phyloP scores from a whole-genome alignment of 495 filamentous ascomycete genomes.

The Ramalina peruviana region DNA sequence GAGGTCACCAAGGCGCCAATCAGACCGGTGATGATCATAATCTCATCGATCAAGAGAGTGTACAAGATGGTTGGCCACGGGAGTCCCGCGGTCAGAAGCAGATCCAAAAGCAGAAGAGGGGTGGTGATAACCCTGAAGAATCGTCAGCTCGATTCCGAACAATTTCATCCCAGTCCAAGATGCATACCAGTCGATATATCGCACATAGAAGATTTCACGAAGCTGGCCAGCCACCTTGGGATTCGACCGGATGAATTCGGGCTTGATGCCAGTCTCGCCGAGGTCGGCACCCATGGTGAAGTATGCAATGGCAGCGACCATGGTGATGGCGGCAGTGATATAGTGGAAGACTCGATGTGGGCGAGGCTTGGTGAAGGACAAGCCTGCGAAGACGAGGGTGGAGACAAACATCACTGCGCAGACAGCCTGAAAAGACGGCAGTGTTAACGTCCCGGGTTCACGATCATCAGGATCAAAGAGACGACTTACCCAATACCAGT shows the following conservation, averaged over 20 bases:
- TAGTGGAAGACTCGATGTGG: constrained; percentile 55
- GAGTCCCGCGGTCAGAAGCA: constrained; percentile 49
- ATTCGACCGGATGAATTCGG: constrained; percentile 35
- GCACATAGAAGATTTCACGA: constrained; percentile 57
- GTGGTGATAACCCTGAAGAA: constrained; percentile 27
- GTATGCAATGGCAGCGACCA: constrained; percentile 51
- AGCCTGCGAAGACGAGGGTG: constrained; percentile 28
- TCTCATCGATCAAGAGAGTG: constrained; percentile 43
- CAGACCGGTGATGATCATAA: constrained; percentile 52
- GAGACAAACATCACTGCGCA: constrained; percentile 27
- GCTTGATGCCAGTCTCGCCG: constrained; percentile 46
- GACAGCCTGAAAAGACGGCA: constrained; percentile 15
- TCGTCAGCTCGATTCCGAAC: not conserved
- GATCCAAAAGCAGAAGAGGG: constrained; percentile 40
- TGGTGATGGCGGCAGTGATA: constrained; percentile 43
- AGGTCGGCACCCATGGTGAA: constrained; percentile 57
- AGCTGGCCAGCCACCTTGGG: constrained; percentile 28
- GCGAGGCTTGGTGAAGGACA: constrained; percentile 36
- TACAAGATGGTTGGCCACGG: constrained; percentile 51
- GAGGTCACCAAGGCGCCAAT: constrained; percentile 44
- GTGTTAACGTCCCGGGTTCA: not conserved
- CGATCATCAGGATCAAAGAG: not conserved
- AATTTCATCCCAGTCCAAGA: constrained; percentile 24
- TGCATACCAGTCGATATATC: constrained; percentile 52
- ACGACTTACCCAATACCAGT: constrained; percentile 37